These are phyloP conservation scores for Microdochium nivale DNA, from an alignment of 2,329 filamentous ascomycete species.

Conservation along the genomic window DNA sequence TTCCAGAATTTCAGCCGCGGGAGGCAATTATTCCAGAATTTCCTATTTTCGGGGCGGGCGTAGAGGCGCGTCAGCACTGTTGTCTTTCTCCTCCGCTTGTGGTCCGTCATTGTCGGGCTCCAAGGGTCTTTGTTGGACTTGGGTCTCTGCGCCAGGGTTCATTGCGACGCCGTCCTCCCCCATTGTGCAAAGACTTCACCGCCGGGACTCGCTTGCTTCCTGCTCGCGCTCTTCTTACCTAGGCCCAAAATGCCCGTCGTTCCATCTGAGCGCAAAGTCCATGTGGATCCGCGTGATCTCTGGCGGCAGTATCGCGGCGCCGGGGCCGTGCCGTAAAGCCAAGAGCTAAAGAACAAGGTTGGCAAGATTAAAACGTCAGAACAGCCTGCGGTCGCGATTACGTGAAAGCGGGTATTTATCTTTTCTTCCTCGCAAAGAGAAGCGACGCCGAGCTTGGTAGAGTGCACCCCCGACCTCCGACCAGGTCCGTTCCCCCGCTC, in stretches of 20 bases:
- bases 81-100: background rate
- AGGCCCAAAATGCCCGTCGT: conserved; percentile 63
- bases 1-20: conserved; percentile 93
- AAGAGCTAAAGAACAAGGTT: conserved; percentile 14
- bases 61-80: background rate
- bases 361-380: background rate
- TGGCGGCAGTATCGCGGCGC: conserved; percentile 71
- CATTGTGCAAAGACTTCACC: too few relatives aligned
- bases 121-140: too few relatives aligned
- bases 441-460: too few relatives aligned
- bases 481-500: too few relatives aligned
- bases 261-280: conserved; percentile 55
- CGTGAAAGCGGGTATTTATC: too few relatives aligned
- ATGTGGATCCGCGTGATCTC: conserved; percentile 69
- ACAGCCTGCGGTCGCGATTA: too few relatives aligned
- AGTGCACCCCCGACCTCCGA: too few relatives aligned
- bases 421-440: too few relatives aligned
- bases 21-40: conserved; percentile 80
- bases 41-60: conserved; percentile 40
- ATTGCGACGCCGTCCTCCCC: too few relatives aligned
- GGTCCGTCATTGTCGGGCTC: too few relatives aligned
- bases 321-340: conserved; percentile 64
- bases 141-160: too few relatives aligned
- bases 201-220: background rate
- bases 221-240: conserved; percentile 46